Conservation (phyloP, 1,284 basidiomycete genomes). For the Cystobasidium slooffiae region DNA sequence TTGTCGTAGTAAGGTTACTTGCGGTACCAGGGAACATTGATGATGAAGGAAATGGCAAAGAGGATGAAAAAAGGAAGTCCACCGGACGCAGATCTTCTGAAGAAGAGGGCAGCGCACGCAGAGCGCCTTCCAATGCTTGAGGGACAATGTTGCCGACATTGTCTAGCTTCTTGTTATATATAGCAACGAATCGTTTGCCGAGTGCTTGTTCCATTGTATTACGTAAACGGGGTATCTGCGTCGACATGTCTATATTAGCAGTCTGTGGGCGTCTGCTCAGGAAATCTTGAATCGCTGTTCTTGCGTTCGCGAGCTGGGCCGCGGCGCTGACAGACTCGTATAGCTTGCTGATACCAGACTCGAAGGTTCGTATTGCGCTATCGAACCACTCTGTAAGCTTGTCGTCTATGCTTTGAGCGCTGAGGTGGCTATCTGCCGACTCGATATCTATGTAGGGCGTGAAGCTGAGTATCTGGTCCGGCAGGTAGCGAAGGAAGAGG, state of each 20-base stretch:
- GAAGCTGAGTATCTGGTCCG: conserved; percentile 46
- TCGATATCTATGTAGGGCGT: conserved; percentile 44
- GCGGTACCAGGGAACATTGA: not conserved
- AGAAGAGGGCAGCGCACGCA: conserved; percentile 19
- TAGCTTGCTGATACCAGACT: conserved; percentile 29
- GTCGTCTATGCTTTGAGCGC: not conserved
- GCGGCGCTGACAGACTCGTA: conserved; percentile 2
- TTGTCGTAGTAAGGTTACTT: not conserved
- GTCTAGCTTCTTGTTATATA: conserved; percentile 16
- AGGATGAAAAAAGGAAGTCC: conserved; percentile 46
- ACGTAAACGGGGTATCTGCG: not conserved
- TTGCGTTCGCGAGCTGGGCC: conserved; percentile 21
- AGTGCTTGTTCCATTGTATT: conserved; percentile 10
- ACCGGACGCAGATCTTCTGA: conserved; percentile 36
- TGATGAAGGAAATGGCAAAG: conserved; percentile 46
- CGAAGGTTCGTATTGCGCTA: not conserved
- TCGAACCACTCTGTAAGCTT: not conserved
- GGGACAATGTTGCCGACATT: conserved; percentile 1
- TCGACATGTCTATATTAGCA: not conserved
- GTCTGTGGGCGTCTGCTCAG: not conserved
- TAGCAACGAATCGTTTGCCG: conserved; percentile 5
- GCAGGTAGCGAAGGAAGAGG: conserved; percentile 49
- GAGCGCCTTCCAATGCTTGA: conserved; percentile 9
- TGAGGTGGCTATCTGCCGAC: conserved; percentile 6
- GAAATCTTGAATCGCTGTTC: conserved; percentile 2